Base-by-base conservation (phyloP, 225 moss, liverwort and hornwort genomes). In the Neckera pumila region DNA sequence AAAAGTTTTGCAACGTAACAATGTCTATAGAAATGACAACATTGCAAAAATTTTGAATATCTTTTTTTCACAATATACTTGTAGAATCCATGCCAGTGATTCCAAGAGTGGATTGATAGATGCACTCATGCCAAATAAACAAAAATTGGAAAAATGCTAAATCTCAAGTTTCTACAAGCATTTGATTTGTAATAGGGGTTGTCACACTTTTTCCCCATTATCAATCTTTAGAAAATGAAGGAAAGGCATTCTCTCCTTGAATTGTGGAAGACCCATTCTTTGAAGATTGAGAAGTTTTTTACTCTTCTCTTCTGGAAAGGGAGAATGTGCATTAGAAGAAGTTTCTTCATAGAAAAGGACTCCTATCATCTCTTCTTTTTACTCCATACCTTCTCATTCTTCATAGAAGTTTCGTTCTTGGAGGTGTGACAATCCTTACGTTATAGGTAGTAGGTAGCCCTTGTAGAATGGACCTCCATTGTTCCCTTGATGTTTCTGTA, bases 201-300 rank as follows among this genome's bases (percentile, higher is more conserved):
- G 27, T 72, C 1, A 9, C 16, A 70, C 18, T 7, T 66, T 10
- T 13, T 40, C 21, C 0, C n/a, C 7, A 22, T 21, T 38, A 7
- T 22, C 4, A 70, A 70, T 40, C 14, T 42, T 43, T 43, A 72
- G 17, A 28, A 9, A 71, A 71, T 42, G 71, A 71, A 5, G 72
- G 28, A 1, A 3, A 27, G 43, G 9, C 2, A 27, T 5, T 36
- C 1, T 4, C 1, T 42, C 26, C 14, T 26, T 42, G 5, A 40
- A 42, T 25, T 40, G 14, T 23, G 0, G 8, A 40, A 4, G 25
- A 4, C 2, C 9, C 15, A 4, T 43, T 42, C 0, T 42, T 1
- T 26, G 3, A 26, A 71, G 17, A 33, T 17, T 63, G 31, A 33
- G 5, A 25, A 70, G 14, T 7, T 23, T 14, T 26, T 14, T 40